Evolutionary conservation across 768 basidiomycete species (phyloP), one percentile per base, ranked within the genome.

Genomic region (Agrocybe chaxingu): DNA sequence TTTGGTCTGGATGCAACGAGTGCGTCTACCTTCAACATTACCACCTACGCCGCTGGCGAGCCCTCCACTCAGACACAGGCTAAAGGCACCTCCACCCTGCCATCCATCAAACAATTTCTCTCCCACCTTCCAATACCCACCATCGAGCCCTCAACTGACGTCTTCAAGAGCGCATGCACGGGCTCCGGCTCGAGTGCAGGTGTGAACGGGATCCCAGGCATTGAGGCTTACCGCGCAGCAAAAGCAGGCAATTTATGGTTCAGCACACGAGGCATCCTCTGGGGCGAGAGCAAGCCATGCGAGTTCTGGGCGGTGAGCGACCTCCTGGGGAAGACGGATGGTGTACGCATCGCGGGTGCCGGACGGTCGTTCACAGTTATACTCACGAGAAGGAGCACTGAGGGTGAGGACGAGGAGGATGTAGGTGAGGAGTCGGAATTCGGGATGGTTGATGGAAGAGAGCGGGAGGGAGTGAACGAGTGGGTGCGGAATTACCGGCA

Each of bases 201-300:
- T 40, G 62, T 68, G 7, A 70, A 69, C 2, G 74, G 79, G 6
- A 74, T 82, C 3, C 81, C 85, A 1, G 85, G 85, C 0, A 67
- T 87, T 19, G 80, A 86, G 48, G 86, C 85, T 4, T 84, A 86
- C 63, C 78, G 83, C 30, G 78, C 78, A n/a, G 87, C 87, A 1
- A 89, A 88, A 61, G 63, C 74, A 1, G 87, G 87, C 1, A 84
- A 75, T 41, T 68, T 91, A 36, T 87, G 87, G 84, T 91, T 90
- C 71, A 71, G 85, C 41, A 67, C 74, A 36, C 70, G 72, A 18
- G 89, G 87, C 5, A 74, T 91, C 11, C 73, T 91, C 7, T 86
- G 85, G 79, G 87, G 84, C 18, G 84, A 89, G 61, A 80, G 78
- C 60, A 86, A 85, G 55, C 87, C 87, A 2, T 88, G 85, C 59